Evolutionary conservation across 2,329 filamentous ascomycete species (phyloP), one percentile per base, ranked within the genome.

Genomic region (Rhinocladiella mackenziei): DNA sequence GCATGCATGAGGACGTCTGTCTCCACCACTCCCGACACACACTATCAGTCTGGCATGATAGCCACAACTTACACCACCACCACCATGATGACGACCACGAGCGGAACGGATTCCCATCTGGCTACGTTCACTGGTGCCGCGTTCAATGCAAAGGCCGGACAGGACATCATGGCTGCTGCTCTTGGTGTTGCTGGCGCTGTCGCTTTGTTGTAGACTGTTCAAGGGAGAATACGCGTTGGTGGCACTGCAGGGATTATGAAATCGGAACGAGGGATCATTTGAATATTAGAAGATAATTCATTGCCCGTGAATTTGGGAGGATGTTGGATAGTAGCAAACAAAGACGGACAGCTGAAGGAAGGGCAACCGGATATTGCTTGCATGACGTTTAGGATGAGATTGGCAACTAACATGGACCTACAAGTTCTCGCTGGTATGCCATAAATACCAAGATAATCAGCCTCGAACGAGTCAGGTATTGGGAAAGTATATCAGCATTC

Each of bases 141-240:
- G 6, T 25, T 33, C 3, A 45, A 25, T 41, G 32, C 8, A 13
- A 48, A 40, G 36, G 28, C 25, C 13, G 48, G 35, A 10, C 33
- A 47, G 6, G 50, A 46, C 10, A 25, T 53, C 18, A 26, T 53
- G 20, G 45, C 46, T 13, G 46, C 31, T 6, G 32, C 39, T 14
- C 17, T 53, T 17, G 50, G 46, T 25, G 36, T 53, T 17, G 43
- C 43, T 18, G 50, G 50, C 10, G 50, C 50, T 5, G 29, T 50
- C 5, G 46, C 50, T 31, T 37, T 44, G 30, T 29, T 53, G 22
- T 53, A 26, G n/a, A n/a, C n/a, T n/a, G n/a, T n/a, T n/a, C n/a
- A 19, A 25, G 11, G 8, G 29, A 33, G 7, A 40, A 13, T 6
- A n/a, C n/a, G n/a, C n/a, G n/a, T n/a, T n/a, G n/a, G n/a, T n/a